These are phyloP conservation scores for Aplosporella prunicola DNA, from an alignment of 2,329 filamentous ascomycete species.

Conservation along the genomic window DNA sequence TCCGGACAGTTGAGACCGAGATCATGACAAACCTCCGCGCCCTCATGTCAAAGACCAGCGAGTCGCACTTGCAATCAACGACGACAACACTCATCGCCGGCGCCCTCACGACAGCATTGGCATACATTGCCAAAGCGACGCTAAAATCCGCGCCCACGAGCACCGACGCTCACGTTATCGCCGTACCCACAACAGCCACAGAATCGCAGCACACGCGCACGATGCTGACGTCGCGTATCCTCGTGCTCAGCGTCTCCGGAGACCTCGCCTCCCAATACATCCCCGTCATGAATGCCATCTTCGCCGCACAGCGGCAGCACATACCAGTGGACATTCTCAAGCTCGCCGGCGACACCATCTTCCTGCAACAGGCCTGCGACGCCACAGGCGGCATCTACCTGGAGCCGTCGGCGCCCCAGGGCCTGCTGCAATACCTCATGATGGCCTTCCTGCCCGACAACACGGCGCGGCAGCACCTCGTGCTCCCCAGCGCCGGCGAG, in stretches of 20 bases:
- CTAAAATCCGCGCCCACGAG: slow-evolving; percentile 37
- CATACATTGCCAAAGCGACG: slow-evolving; percentile 78
- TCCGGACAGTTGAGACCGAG: slow-evolving; percentile 74
- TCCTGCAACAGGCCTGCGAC: slow-evolving; percentile 83
- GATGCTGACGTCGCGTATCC: slow-evolving; percentile 67
- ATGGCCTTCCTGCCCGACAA: slow-evolving; percentile 78
- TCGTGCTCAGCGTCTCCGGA: slow-evolving; percentile 83
- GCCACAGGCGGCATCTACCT: slow-evolving; percentile 63
- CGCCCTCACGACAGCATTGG: slow-evolving; percentile 78
- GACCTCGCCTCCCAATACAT: slow-evolving; percentile 88
- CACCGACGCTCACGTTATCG: slow-evolving; percentile 38
- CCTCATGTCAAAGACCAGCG: slow-evolving; percentile 62
- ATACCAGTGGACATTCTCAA: slow-evolving; percentile 91
- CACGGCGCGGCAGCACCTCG: slow-evolving; percentile 52
- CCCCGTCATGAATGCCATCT: slow-evolving; percentile 96
- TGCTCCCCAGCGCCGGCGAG: slow-evolving; percentile 70
- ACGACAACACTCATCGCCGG: slow-evolving; percentile 84
- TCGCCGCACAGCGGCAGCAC: slow-evolving; percentile 78
- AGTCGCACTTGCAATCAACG: slow-evolving; percentile 51
- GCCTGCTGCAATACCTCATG: slow-evolving; percentile 87
- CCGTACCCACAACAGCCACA: slow-evolving; percentile 26
- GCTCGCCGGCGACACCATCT: slow-evolving; percentile 75
- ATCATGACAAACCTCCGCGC: slow-evolving; percentile 63
- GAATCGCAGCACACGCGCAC: slow-evolving; percentile 26
- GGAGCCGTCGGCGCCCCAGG: slow-evolving; percentile 42